These are phyloP conservation scores for Cercospora berteroae DNA, from an alignment of 2,329 filamentous ascomycete species.

Conservation along the genomic window DNA sequence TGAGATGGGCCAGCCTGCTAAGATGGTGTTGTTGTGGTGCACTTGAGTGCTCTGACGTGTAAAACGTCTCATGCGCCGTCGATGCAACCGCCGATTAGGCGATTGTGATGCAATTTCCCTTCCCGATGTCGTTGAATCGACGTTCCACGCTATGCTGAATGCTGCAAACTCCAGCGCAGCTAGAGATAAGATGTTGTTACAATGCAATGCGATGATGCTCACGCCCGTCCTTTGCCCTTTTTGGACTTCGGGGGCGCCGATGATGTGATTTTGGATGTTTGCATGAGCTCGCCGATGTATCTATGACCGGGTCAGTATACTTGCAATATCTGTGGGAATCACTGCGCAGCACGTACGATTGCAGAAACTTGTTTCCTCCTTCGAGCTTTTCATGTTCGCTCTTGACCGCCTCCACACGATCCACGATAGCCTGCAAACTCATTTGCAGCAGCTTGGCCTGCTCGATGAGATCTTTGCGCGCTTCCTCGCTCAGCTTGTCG, in stretches of 20 bases:
- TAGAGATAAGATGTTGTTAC: conserved; percentile 17
- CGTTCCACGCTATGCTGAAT: conserved; percentile 26
- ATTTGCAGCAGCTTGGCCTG: conserved; percentile 87
- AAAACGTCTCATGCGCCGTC: conserved; percentile 7
- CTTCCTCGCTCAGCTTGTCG: conserved; percentile 80
- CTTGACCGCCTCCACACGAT: conserved; percentile 90
- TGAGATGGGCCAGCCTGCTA: background rate
- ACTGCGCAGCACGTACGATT: conserved; percentile 51
- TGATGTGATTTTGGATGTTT: conserved; percentile 62
- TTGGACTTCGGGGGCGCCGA: conserved; percentile 50
- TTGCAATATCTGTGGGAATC: background rate
- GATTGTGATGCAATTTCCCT: conserved; percentile 16
- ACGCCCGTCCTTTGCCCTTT: conserved; percentile 40
- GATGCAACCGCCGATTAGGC: conserved; percentile 20
- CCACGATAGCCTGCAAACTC: conserved; percentile 82
- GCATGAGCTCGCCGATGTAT: conserved; percentile 95
- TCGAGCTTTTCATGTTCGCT: conserved; percentile 96
- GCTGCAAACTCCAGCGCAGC: conserved; percentile 11
- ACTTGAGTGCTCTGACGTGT: conserved; percentile 15
- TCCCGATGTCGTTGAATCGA: conserved; percentile 14
- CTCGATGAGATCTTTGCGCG: conserved; percentile 64
- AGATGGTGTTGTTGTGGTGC: conserved; percentile 19
- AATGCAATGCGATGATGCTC: conserved; percentile 9
- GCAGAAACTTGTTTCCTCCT: conserved; percentile 92
- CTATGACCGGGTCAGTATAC: conserved; percentile 54